A percentile compares a stretch with the other conserved stretches of the same genome.
Evolutionary conservation across 768 basidiomycete genomes (phyloP).

Genomic region (Serendipita indica): DNA sequence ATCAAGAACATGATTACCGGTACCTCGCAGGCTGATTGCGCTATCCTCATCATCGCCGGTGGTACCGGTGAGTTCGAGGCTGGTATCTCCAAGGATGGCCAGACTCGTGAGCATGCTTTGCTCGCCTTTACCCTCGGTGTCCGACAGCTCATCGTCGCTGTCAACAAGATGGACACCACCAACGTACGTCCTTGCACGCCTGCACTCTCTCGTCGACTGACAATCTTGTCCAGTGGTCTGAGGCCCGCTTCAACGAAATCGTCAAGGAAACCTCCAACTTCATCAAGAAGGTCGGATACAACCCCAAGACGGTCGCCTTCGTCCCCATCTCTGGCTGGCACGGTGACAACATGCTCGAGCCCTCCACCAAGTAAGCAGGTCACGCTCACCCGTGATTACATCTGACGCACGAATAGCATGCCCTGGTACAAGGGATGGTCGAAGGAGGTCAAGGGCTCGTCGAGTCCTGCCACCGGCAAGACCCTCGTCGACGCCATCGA

Average conservation of each 20-base stretch:
- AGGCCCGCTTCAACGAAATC: conserved; percentile 99
- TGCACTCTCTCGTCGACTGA: not conserved
- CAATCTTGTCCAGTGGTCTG: conserved; percentile 70
- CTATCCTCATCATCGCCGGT: conserved; percentile 97
- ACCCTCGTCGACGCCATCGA: conserved; percentile 99
- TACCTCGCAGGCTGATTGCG: conserved; percentile 99
- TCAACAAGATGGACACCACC: conserved; percentile 99
- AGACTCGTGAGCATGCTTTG: conserved; percentile 99
- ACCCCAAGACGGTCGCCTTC: conserved; percentile 96
- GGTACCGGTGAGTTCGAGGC: conserved; percentile 99
- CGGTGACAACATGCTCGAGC: conserved; percentile 99
- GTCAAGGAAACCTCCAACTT: conserved; percentile 94
- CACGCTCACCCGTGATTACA: not conserved
- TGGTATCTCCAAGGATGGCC: conserved; percentile 99
- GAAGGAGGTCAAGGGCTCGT: conserved; percentile 75
- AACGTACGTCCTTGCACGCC: conserved; percentile 41
- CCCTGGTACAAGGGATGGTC: conserved; percentile 99
- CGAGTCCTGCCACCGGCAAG: conserved; percentile 87
- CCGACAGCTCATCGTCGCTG: conserved; percentile 97
- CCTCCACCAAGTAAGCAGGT: conserved; percentile 68
- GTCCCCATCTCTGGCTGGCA: conserved; percentile 99
- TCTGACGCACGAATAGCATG: conserved; percentile 47
- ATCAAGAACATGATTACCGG: conserved; percentile 99
- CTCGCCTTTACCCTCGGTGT: conserved; percentile 99
- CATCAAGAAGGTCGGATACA: conserved; percentile 99